Conservation (phyloP, 2,329 filamentous ascomycete genomes). For the Onygenales sp. region DNA sequence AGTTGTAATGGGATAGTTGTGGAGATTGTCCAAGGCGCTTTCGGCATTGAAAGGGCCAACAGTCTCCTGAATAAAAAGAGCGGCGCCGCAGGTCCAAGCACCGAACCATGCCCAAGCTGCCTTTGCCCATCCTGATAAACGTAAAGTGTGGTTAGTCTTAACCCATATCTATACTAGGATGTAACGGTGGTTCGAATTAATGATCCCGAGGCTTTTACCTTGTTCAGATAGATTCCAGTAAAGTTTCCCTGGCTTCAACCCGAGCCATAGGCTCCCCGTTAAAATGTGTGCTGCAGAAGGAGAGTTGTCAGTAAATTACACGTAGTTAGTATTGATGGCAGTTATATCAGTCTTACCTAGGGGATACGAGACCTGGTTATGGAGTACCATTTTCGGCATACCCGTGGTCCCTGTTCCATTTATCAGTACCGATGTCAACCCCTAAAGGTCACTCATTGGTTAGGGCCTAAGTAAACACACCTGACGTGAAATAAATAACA, state of each 20-base stretch:
- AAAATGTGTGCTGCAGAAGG: conserved; percentile 20
- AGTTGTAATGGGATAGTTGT: conserved; percentile 31
- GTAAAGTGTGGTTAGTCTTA: conserved; percentile 3
- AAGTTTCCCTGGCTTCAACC: conserved; percentile 25
- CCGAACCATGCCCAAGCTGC: conserved; percentile 33
- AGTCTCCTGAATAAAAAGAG: conserved; percentile 32
- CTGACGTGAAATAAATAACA: conserved; percentile 31
- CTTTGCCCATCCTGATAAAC: conserved; percentile 29
- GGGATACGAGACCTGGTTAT: conserved; percentile 33
- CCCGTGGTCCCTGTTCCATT: conserved; percentile 25
- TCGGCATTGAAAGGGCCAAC: conserved; percentile 23
- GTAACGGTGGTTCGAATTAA: not conserved
- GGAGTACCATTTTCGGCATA: conserved; percentile 33
- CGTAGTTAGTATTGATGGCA: not conserved
- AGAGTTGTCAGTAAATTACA: not conserved
- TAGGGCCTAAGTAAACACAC: not conserved
- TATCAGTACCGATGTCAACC: too few species aligned
- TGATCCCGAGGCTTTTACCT: conserved; percentile 11
- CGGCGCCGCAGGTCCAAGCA: conserved; percentile 32
- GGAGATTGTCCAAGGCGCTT: conserved; percentile 22
- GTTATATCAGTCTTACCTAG: conserved; percentile 15
- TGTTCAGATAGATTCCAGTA: conserved; percentile 34
- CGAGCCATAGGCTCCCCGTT: conserved; percentile 31
- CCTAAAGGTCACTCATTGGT: not conserved
- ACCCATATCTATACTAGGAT: not conserved